Evolutionary conservation across 2,329 filamentous ascomycete species (phyloP).

Genomic region (Hypoxylon sp.): DNA sequence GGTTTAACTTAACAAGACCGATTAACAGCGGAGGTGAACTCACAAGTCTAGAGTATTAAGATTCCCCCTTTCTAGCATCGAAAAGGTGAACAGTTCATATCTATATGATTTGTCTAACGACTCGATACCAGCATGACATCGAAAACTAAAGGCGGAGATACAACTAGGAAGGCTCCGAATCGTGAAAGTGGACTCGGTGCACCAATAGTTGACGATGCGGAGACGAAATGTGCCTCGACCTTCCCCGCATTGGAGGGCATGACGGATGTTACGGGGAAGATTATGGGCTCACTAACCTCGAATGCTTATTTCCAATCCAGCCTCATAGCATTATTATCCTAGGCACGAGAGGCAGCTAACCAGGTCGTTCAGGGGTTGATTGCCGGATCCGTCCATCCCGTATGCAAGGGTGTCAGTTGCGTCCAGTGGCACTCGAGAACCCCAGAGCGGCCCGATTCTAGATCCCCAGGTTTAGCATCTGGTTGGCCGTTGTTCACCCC

Average conservation of each 20-base stretch:
- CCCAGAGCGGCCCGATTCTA: conserved; percentile 38
- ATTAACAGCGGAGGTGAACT: too few relatives aligned
- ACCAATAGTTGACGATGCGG: conserved; percentile 24
- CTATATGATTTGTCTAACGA: too few relatives aligned
- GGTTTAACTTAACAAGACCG: too few relatives aligned
- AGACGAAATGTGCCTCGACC: conserved; percentile 1
- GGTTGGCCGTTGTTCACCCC: conserved; percentile 14
- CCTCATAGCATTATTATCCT: conserved; percentile 26
- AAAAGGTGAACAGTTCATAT: too few relatives aligned
- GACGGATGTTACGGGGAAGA: background rate
- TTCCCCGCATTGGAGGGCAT: conserved; percentile 19
- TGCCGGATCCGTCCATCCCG: conserved; percentile 37
- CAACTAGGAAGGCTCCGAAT: conserved; percentile 12
- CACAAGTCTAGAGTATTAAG: too few relatives aligned
- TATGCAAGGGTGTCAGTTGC: conserved; percentile 35
- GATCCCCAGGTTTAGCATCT: conserved; percentile 21
- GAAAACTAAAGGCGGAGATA: background rate
- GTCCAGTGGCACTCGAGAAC: conserved; percentile 10
- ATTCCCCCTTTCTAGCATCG: too few relatives aligned
- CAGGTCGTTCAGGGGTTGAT: conserved; percentile 33
- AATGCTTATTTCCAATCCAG: conserved; percentile 18
- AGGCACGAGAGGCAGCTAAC: too few relatives aligned
- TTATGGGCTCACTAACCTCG: background rate
- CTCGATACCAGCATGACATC: conserved; percentile 8
- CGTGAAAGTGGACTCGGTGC: conserved; percentile 6